Evolutionary conservation across 192 early-diverging fungal genomes (phyloP), one percentile per base, ranked within the genome.

Genomic region (Coemansia sp.): DNA sequence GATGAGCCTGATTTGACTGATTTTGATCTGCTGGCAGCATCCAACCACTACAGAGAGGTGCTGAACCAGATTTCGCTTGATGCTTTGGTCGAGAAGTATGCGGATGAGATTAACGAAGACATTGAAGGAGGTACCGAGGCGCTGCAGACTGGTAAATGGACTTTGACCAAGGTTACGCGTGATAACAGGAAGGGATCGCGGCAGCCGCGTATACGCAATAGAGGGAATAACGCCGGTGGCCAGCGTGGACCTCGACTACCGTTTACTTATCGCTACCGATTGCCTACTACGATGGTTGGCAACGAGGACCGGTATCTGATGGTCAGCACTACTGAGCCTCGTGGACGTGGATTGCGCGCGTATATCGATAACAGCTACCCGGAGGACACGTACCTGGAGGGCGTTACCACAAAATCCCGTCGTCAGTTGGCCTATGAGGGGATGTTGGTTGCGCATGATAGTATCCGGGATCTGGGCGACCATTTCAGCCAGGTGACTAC

Each of bases 281-380:
- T 80, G 36, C 77, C 77, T 0, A 52, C 40, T 25, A 80, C 77
- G 2, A 70, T 80, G 72, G 18, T 11, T 10, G 61, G 62, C 38
- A 20, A 52, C 42, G 34, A 40, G 20, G 28, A 31, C 22, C 32
- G 32, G 28, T 77, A 63, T 20, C 3, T 11, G n/a, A 20, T 58
- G 5, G 32, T 18, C 12, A 4, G 1, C 2, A 5, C 2, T 8
- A 8, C 18, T 30, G 6, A 34, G 70, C 48, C 42, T 48, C 34
- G 33, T 18, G 18, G 0, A 4, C 31, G 49, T 7, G 64, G 65
- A 14, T 12, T 4, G 31, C 22, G 10, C 7, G 29, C 29, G 28
- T 48, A 48, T 25, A 30, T 30, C 28, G 52, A 55, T 16, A 28
- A 25, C 18, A 61, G 55, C 16, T 72, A 66, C 50, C 12, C 32